These are phyloP conservation scores for Botryosphaeria dothidea DNA, from an alignment of 2,329 filamentous ascomycete genomes.

Conservation along the genomic window DNA sequence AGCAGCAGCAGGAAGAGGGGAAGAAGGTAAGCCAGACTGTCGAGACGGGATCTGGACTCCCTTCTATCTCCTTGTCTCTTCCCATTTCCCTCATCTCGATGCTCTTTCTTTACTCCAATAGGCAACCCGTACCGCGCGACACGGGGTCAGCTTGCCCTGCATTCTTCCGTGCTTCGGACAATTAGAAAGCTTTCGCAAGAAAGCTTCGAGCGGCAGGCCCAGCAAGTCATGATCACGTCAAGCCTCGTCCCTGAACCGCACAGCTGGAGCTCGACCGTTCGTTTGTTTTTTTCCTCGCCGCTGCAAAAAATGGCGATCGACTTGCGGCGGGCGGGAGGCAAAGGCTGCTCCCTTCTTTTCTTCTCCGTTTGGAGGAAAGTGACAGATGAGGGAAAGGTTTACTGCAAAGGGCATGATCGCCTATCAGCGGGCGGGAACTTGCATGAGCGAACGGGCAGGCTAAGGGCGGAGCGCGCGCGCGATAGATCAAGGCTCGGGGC, in stretches of 20 bases:
- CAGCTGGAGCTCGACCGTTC: neutral
- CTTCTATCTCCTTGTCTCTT: neutral
- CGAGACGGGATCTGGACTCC: neutral
- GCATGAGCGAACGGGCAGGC: neutral
- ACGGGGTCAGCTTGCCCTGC: neutral
- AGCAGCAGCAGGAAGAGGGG: neutral
- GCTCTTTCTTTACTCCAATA: neutral
- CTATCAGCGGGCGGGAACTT: constrained; percentile 9
- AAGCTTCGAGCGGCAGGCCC: neutral
- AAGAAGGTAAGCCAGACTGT: neutral
- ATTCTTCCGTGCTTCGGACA: neutral
- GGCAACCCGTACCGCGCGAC: neutral
- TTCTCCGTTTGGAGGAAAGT: neutral
- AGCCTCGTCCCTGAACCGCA: neutral
- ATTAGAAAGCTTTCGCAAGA: neutral
- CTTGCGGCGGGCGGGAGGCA: neutral
- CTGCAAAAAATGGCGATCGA: neutral
- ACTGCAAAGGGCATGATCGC: constrained; percentile 15
- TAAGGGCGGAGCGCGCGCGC: neutral
- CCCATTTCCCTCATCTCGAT: neutral
- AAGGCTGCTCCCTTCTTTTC: neutral
- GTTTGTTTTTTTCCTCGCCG: neutral
- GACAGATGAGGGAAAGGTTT: constrained; percentile 7
- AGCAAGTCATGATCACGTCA: neutral
- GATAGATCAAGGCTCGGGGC: neutral